Base-by-base conservation (phyloP, 2,329 filamentous ascomycete genomes). In the Ophiocordyceps camponoti-rufipedis region DNA sequence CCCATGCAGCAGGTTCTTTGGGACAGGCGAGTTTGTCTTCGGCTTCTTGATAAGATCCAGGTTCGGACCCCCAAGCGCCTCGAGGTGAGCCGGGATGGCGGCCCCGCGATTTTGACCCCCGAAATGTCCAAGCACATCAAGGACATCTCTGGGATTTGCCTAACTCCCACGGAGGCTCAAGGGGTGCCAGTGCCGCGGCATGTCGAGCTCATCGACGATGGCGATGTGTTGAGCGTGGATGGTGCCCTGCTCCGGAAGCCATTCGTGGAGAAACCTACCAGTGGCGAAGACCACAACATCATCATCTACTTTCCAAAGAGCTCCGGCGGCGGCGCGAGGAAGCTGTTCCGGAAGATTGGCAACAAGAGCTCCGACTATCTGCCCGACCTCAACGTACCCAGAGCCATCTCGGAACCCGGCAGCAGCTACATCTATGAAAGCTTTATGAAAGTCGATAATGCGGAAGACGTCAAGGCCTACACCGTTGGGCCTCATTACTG, bases 351-450 rank as follows among this genome's bases (percentile, higher is more conserved):
- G 47, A 98, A 98, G 62, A 85, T 98, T 55, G 93, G 93, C 56
- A 98, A 98, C 71, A 98, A 98, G 66, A 96, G 89, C 62, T 96
- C 89, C 1, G 93, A 98, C 61, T 94, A 82, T 56, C 82, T 95
- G 48, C 74, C 82, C 14, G 79, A 80, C 11, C 72, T 98, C 48
- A 75, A 67, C 14, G 64, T 84, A 16, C 91, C 91, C 11, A 72
- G 88, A 35, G 86, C 81, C 44, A 82, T 96, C 49, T 82, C 82
- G 1, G 86, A 96, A 53, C 75, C 78, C 1, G 72, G 72, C 18
- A 78, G 82, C 56, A 96, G 88, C 61, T 98, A 89, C 67, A 78
- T 98, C 50, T 98, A 96, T 61, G 91, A 98, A 61, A 87, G 94
- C 60, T 98, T 98, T 55, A 81, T 98, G 68, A 80, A 85, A 52